A percentile compares a stretch with the other conserved stretches of the same genome.
Conservation (phyloP, 1,284 basidiomycete species). For the Rugiboletus extremiorientalis region DNA sequence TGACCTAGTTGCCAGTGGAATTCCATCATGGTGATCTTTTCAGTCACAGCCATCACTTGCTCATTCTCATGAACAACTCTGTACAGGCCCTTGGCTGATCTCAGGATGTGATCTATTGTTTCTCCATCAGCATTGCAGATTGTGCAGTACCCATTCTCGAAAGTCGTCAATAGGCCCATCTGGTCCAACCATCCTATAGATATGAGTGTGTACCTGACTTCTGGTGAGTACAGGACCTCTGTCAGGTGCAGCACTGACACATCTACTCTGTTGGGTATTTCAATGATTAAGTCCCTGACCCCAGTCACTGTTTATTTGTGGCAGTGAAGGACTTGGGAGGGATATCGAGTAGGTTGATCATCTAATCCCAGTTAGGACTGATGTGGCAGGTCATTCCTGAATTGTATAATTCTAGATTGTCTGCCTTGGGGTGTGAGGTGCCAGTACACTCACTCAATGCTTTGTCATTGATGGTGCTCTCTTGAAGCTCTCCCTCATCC, state of each 20-base stretch:
- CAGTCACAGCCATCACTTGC: no score
- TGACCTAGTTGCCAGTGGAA: neutral
- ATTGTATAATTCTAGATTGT: conserved; percentile 35
- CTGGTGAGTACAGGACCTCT: conserved; percentile 37
- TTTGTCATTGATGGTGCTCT: no score
- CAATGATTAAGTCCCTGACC: conserved; percentile 35
- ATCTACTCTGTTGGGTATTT: conserved; percentile 37
- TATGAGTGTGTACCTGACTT: neutral
- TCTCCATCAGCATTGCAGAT: neutral
- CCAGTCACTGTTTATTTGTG: conserved; percentile 39
- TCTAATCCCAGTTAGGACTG: conserved; percentile 31
- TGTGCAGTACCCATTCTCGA: neutral
- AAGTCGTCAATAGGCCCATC: neutral
- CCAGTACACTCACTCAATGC: no score
- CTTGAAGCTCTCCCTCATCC: no score
- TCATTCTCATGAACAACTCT: neutral
- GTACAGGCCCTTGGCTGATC: neutral
- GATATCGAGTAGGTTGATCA: no score
- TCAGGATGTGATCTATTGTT: neutral
- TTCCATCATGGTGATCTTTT: neutral
- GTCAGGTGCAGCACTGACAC: conserved; percentile 31
- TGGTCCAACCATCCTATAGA: neutral
- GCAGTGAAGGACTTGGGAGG: no score
- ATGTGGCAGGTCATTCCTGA: conserved; percentile 41
- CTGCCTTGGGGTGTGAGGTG: no score